Conservation (phyloP, 139 green algal species). For the Chlorokybus atmophyticus region DNA sequence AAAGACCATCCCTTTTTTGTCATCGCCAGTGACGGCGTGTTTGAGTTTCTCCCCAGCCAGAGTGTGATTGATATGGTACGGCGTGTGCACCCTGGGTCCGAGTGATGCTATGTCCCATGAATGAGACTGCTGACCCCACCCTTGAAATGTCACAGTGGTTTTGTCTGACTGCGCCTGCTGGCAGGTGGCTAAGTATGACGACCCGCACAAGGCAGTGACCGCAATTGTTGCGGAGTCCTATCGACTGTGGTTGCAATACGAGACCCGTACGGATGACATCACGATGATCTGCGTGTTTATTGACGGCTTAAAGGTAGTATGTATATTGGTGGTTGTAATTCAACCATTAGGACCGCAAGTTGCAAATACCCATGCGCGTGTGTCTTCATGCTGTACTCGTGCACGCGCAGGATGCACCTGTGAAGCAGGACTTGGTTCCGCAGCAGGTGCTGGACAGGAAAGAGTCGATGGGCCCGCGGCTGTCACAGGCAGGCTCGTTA, state of each 20-base stretch:
- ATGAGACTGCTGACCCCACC: too few relatives aligned
- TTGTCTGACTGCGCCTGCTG: background rate
- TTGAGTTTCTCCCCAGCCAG: constrained; percentile 85
- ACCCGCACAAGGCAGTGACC: constrained; percentile 54
- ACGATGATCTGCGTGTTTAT: constrained; percentile 68
- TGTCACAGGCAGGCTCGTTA: too few relatives aligned
- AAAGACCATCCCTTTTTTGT: constrained; percentile 59
- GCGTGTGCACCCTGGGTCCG: background rate
- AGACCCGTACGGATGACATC: constrained; percentile 91
- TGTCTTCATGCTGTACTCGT: background rate
- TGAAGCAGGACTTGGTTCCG: background rate
- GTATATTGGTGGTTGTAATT: background rate
- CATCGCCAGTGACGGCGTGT: constrained; percentile 84
- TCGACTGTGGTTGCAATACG: constrained; percentile 71
- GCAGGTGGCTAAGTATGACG: constrained; percentile 25
- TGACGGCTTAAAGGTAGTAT: constrained; percentile 16
- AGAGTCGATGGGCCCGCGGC: background rate
- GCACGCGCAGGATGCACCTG: background rate
- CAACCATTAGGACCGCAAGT: background rate
- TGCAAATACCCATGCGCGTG: background rate
- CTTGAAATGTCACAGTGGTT: too few relatives aligned
- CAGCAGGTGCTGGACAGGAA: constrained; percentile 8
- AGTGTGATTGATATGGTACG: constrained; percentile 73
- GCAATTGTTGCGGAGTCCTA: constrained; percentile 66
- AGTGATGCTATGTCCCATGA: too few relatives aligned